Base-by-base conservation (phyloP, 2,329 filamentous ascomycete genomes). In the Hypoxylon sp. region DNA sequence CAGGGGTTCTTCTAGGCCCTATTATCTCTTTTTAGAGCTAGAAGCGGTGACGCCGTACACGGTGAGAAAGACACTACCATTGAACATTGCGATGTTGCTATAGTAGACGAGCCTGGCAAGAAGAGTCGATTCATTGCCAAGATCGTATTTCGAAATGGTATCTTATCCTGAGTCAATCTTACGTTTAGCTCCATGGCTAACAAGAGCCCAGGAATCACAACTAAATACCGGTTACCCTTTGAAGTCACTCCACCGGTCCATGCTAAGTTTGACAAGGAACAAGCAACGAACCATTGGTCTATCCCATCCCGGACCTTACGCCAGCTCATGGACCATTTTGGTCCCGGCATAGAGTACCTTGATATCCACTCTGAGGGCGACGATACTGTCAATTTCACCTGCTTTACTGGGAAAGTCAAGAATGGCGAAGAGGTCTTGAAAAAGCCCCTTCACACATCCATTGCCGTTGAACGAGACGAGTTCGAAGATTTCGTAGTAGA, bases 251-350 rank as follows among this genome's bases (percentile, higher is more conserved):
- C 91, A n/a, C 89, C 93, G 1, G 89, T 92, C 71, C 91, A 93
- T 76, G 92, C 92, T 62, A 88, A 91, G 52, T 95, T 95, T 77
- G 88, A 91, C 76, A 86, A 83, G 56, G 84, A 86, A 30, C 85
- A 89, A 60, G 90, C 91, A 0, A 83, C 82, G 0, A 92, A 93
- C 67, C 85, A 86, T 65, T 95, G 92, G 92, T 86, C 84, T 10
- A 93, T 94, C 63, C 88, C 90, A 14, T 90, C 91, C 2, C 84
- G 88, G 64, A 90, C 90, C 0, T 80, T 95, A 56, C 87, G 90
- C 67, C 91, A 94, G 73, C 86, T 93, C 67, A 90, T 93, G 80
- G 92, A 94, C 65, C 92, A 93, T 75, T 94, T 94, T 75, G 91
- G 91, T 0, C 90, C 91, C 1, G 92, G 91, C 4, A 93, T 93